Conservation (phyloP, 1,139 yeast genomes). For the Geotrichum bryndzae region DNA sequence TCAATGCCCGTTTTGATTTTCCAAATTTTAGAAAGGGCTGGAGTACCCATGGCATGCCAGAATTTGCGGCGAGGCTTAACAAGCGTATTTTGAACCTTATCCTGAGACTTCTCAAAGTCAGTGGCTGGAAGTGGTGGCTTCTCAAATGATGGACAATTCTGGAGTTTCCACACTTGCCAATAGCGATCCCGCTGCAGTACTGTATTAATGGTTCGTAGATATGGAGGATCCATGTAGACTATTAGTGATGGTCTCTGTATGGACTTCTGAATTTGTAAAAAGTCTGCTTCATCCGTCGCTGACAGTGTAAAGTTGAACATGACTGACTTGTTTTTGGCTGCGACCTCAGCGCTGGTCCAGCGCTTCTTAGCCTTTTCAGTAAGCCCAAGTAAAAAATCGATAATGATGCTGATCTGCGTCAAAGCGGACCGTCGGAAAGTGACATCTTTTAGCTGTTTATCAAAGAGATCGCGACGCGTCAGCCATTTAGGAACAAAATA, state of each 20-base stretch:
- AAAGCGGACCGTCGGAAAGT: conserved; percentile 33
- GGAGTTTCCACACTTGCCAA: conserved; percentile 37
- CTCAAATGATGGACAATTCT: conserved; percentile 33
- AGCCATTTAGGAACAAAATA: conserved; percentile 36
- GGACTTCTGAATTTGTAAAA: conserved; percentile 20
- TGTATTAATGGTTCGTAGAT: conserved; percentile 23
- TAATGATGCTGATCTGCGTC: conserved; percentile 31
- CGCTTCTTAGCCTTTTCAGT: conserved; percentile 18
- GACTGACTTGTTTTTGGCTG: conserved; percentile 29
- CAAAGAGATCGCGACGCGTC: conserved; percentile 33
- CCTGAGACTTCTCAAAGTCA: conserved; percentile 12
- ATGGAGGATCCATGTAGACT: conserved; percentile 20
- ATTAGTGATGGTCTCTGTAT: conserved; percentile 13
- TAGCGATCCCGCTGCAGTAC: conserved; percentile 29
- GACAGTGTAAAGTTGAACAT: conserved; percentile 25
- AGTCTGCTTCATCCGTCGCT: conserved; percentile 23
- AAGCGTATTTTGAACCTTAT: conserved; percentile 18
- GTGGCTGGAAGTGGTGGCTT: conserved; percentile 19
- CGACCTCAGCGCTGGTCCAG: conserved; percentile 18
- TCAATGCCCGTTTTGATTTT: conserved; percentile 30
- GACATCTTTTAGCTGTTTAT: conserved; percentile 35
- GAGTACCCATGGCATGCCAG: conserved; percentile 36
- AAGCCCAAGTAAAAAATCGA: conserved; percentile 30
- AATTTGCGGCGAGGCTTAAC: conserved; percentile 27
- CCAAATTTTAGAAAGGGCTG: conserved; percentile 34